These are phyloP conservation scores for Trichosporon coremiiforme DNA, from an alignment of 1,284 basidiomycete genomes.

Conservation along the genomic window DNA sequence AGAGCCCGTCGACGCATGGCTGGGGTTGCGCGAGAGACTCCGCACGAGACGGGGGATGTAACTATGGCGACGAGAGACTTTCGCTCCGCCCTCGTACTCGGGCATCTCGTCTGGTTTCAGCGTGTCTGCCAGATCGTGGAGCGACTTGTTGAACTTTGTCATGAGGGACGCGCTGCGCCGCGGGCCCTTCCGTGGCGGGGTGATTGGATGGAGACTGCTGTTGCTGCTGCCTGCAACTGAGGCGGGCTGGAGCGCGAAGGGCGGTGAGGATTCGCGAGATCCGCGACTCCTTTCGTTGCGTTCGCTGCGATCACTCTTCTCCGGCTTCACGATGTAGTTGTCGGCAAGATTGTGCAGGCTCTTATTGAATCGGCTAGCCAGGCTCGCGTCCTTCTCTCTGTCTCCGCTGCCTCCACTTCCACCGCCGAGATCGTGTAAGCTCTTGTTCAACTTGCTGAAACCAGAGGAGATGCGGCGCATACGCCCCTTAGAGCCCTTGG, in stretches of 20 bases:
- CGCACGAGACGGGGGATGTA: conserved; percentile 14
- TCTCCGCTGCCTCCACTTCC: background rate
- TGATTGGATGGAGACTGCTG: background rate
- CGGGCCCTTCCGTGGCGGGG: background rate
- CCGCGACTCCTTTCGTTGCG: background rate
- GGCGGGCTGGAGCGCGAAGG: background rate
- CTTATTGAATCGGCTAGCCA: conserved; percentile 10
- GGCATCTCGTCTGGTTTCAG: background rate
- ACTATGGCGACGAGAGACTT: background rate
- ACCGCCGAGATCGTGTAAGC: background rate
- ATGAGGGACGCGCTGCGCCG: background rate
- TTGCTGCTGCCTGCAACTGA: background rate
- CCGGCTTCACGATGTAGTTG: conserved; percentile 6
- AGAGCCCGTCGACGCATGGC: background rate
- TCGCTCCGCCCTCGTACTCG: background rate
- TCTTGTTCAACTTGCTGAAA: conserved; percentile 4
- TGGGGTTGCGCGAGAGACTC: background rate
- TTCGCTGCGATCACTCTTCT: background rate
- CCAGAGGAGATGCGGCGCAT: conserved; percentile 6
- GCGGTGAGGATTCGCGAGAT: background rate
- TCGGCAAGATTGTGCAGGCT: conserved; percentile 15
- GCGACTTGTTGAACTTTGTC: conserved; percentile 10
- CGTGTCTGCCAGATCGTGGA: conserved; percentile 7
- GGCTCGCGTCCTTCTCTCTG: conserved; percentile 4
- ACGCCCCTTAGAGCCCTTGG: background rate